phyloP scores from a whole-genome alignment of 2,329 filamentous ascomycete genomes.

The Tothia fuscella region DNA sequence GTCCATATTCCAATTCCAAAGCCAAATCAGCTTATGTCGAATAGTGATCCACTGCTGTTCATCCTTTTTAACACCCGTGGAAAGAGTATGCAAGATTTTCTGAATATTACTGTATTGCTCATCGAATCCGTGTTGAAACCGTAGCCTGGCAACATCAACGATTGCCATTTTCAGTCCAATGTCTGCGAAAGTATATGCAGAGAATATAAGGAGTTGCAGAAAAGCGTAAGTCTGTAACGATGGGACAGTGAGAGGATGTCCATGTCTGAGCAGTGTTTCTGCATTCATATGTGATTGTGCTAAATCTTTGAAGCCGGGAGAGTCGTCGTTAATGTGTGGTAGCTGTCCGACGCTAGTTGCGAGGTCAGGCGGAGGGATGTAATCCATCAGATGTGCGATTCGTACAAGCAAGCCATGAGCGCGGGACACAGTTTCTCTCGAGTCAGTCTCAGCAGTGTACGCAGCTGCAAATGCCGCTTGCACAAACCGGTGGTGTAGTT shows the following conservation, averaged over 20 bases:
- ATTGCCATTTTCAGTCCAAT: constrained; percentile 31
- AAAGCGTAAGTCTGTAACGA: constrained; percentile 43
- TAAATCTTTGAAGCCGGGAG: constrained; percentile 21
- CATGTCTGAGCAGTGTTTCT: constrained; percentile 40
- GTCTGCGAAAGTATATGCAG: constrained; percentile 30
- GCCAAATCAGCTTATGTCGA: constrained; percentile 57
- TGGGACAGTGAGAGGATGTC: constrained; percentile 55
- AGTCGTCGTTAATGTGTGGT: constrained; percentile 29
- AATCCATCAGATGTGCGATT: constrained; percentile 47
- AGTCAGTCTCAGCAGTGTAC: constrained; percentile 52
- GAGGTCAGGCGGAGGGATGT: constrained; percentile 42
- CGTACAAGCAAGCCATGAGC: constrained; percentile 50
- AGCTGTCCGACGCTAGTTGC: constrained; percentile 29
- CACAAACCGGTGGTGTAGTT: constrained; percentile 53
- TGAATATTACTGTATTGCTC: constrained; percentile 52
- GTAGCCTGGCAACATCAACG: constrained; percentile 42
- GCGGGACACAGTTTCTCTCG: constrained; percentile 44
- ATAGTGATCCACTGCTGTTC: constrained; percentile 52
- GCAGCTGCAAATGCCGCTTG: constrained; percentile 55
- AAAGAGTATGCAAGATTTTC: constrained; percentile 46
- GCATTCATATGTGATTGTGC: constrained; percentile 26
- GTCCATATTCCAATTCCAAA: constrained; percentile 57
- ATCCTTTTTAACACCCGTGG: constrained; percentile 44
- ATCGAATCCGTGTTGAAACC: constrained; percentile 48
- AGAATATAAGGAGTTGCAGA: constrained; percentile 49